phyloP scores from a whole-genome alignment of 164 flowering plant species.

The Tinospora cordifolia region DNA sequence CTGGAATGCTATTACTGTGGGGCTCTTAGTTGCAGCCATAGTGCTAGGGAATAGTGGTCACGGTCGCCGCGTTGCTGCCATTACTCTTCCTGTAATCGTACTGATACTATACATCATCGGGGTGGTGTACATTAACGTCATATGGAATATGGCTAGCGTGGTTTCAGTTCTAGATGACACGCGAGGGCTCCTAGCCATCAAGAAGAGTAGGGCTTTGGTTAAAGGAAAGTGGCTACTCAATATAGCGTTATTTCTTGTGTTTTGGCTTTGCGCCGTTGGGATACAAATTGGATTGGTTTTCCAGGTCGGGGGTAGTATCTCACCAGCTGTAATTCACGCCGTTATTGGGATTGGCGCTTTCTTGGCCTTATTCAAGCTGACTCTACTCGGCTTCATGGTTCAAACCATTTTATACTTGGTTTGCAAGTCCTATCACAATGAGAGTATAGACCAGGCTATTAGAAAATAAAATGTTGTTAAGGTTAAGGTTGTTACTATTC shows the following conservation, averaged over 20 bases:
- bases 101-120: conserved; percentile 25
- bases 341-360: conserved; percentile 20
- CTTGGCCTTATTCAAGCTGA: conserved; percentile 18
- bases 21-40: conserved; percentile 12
- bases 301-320: conserved; percentile 11
- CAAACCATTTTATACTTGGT: conserved; percentile 45
- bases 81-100: conserved; percentile 9
- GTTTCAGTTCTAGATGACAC: conserved; percentile 50
- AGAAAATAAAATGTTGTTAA: too few species aligned
- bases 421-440: conserved; percentile 53
- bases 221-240: conserved; percentile 40
- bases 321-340: conserved; percentile 8
- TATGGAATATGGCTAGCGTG: conserved; percentile 68
- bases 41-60: neutral
- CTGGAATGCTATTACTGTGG: conserved; percentile 19
- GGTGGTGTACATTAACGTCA: conserved; percentile 34
- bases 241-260: conserved; percentile 18
- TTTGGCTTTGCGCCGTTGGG: conserved; percentile 2
- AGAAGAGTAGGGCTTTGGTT: conserved; percentile 43
- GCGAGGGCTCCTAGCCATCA: conserved; percentile 46
- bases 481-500: too few species aligned
- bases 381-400: conserved; percentile 30
- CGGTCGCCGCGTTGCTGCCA: neutral
- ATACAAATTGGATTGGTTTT: conserved; percentile 17
- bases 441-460: conserved; percentile 51